phyloP scores from a whole-genome alignment of 441 rosid species.

The Gossypium laxum region DNA sequence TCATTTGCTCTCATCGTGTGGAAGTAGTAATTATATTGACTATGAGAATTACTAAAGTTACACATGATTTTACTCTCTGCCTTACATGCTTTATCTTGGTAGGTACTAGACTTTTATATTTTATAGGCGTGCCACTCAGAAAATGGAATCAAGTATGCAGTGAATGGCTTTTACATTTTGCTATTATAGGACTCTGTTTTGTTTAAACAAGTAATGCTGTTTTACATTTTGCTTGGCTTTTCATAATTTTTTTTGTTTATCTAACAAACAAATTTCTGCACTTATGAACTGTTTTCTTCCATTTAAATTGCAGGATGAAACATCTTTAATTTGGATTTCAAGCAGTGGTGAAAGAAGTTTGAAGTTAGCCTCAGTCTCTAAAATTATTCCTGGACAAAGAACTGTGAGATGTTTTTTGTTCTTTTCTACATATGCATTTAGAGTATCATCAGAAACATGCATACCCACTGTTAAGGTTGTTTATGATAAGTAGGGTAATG shows the following conservation, averaged over 20 bases:
- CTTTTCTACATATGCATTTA: not conserved
- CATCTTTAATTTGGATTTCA: conserved; percentile 83
- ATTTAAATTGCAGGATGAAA: conserved; percentile 59
- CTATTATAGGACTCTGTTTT: not conserved
- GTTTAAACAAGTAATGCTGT: not conserved
- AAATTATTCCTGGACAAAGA: conserved; percentile 89
- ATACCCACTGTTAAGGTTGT: not conserved
- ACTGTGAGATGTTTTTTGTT: conserved; percentile 50
- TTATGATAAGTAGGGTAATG: not conserved
- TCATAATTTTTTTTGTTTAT: not conserved
- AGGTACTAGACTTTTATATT: not conserved
- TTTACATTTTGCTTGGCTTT: not conserved
- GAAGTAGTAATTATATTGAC: not conserved
- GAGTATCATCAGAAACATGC: not conserved
- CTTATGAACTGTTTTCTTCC: conserved; percentile 10
- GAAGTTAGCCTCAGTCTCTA: conserved; percentile 71
- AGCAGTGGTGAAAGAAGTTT: conserved; percentile 71
- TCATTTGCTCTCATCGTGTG: not conserved
- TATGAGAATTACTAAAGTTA: not conserved
- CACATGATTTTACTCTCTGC: not conserved
- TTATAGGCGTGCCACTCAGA: not conserved
- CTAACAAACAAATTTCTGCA: not conserved
- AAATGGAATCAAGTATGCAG: not conserved
- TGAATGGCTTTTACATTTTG: not conserved
- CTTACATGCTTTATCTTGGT: not conserved